Base-by-base conservation (phyloP, 176 grass and related monocot genomes). In the Neostapfia colusana region DNA sequence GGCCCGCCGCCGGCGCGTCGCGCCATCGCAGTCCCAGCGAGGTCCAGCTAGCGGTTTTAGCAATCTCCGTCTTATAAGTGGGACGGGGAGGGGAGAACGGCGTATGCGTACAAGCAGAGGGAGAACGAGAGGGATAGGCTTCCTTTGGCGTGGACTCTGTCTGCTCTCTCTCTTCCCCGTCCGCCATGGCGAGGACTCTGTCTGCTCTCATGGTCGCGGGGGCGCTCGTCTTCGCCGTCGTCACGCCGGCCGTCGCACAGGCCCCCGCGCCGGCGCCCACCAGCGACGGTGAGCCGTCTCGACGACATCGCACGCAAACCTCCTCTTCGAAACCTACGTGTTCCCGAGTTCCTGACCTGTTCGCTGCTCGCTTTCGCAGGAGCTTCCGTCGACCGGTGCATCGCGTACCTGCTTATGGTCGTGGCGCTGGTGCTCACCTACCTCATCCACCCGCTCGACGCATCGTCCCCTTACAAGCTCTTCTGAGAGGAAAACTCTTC, bases 361-460 rank as follows among this genome's bases (percentile, higher is more conserved):
- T 56, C 24, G 43, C 12, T 43, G 42, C 16, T 21, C 50, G 13
- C 42, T 5, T 8, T 3, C 71, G 62, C 83, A 90, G 88, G 83
- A 20, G 71, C 79, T 11, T 86, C 88, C 12, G 69, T 90, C 46
- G 88, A 90, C 39, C 88, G 86, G 10, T 64, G 74, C 38, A 41
- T 90, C n/a, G 88, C 88, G 15, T 90, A 90, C 70, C 62, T 86
- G 57, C 79, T 90, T 38, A 86, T 90, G 88, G 69, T 90, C 62
- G 17, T 83, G 63, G 88, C 88, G 60, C 88, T 90, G 62, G 88
- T 90, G 79, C 83, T 90, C 46, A 90, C 88, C 69, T 90, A 90
- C 83, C 79, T 90, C 88, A 90, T 86, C 88, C 88, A 86, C 65
- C 88, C 88, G 24, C 63, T 90, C 4, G 88, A 90, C 80, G 88